phyloP scores from a whole-genome alignment of 2,329 filamentous ascomycete genomes.

The Diplodia sapinea region DNA sequence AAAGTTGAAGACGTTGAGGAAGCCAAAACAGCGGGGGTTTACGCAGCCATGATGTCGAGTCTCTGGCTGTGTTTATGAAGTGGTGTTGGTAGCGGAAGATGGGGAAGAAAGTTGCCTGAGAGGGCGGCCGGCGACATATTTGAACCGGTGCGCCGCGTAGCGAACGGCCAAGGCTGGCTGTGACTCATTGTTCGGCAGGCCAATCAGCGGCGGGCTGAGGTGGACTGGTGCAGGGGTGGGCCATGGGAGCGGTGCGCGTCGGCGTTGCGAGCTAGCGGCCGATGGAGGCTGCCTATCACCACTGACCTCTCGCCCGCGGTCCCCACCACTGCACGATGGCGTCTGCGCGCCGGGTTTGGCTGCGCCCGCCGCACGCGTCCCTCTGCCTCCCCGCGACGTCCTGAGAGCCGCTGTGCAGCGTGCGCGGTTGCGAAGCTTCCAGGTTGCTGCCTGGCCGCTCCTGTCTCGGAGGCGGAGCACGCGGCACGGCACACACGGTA shows the following conservation, averaged over 20 bases:
- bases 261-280: background rate
- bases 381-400: background rate
- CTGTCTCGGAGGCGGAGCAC: conserved; percentile 8
- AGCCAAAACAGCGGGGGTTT: background rate
- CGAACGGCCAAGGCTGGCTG: background rate
- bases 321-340: background rate
- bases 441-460: background rate
- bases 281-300: background rate
- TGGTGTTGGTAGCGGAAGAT: conserved; percentile 13
- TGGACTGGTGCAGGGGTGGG: background rate
- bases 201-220: conserved; percentile 1
- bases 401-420: background rate
- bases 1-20: conserved; percentile 38
- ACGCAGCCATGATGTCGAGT: conserved; percentile 19
- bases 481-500: conserved; percentile 31
- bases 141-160: background rate
- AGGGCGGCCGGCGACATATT: conserved; percentile 1
- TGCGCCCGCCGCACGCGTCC: background rate
- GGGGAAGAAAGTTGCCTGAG: background rate
- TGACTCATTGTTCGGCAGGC: background rate
- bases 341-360: background rate
- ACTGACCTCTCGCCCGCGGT: background rate
- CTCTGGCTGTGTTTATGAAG: conserved; percentile 35
- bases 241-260: background rate
- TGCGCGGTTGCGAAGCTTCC: background rate